A percentile compares a stretch with the other conserved stretches of the same genome.
Evolutionary conservation across 2,329 filamentous ascomycete genomes (phyloP).

Genomic region (Blumeria hordei): DNA sequence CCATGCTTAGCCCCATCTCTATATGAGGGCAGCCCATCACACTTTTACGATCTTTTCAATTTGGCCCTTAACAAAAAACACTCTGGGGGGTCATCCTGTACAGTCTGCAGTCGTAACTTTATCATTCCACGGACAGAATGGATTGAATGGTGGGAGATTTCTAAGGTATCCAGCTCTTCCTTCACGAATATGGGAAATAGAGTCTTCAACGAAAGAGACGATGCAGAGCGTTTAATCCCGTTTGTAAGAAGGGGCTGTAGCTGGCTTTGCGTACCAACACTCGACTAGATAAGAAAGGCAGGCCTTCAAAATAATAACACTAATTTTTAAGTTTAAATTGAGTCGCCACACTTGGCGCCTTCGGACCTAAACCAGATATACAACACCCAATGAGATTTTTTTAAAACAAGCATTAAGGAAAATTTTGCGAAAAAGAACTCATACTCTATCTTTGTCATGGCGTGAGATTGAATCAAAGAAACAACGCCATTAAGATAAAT

Average conservation of each 20-base stretch:
- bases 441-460: no score
- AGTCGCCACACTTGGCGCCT: no score
- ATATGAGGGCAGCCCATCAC: slow-evolving; percentile 7
- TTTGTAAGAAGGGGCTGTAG: slow-evolving; percentile 16
- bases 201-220: slow-evolving; percentile 13
- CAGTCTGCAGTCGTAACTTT: slow-evolving; percentile 24
- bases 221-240: slow-evolving; percentile 13
- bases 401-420: no score
- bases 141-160: slow-evolving; percentile 35
- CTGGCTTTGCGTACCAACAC: slow-evolving; percentile 13
- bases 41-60: slow-evolving; percentile 7
- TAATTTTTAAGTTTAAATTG: no score
- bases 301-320: no score
- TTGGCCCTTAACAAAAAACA: slow-evolving; percentile 19
- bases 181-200: slow-evolving; percentile 8
- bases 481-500: no score
- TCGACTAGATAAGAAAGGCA: no score
- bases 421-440: no score
- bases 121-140: slow-evolving; percentile 30
- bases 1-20: slow-evolving; percentile 8
- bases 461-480: no score
- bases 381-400: no score
- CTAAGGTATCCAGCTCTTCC: slow-evolving; percentile 6
- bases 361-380: no score
- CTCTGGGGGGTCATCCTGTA: slow-evolving; percentile 26